Evolutionary conservation across 1,139 yeast species (phyloP).

Genomic region (Petasospora rhodanensis): DNA sequence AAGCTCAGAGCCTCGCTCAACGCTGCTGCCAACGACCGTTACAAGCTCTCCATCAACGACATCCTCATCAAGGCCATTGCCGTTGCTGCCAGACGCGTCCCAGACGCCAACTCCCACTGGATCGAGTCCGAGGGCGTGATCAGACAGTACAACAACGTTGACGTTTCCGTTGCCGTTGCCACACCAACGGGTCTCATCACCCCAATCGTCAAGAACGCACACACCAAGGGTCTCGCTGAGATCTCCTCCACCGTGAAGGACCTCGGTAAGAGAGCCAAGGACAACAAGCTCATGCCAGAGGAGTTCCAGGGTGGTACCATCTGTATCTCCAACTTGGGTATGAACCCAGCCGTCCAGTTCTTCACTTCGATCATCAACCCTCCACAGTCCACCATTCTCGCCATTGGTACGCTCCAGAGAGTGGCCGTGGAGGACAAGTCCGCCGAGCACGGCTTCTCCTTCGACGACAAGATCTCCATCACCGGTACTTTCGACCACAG

Average conservation of each 20-base stretch:
- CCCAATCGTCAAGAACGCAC: conserved; percentile 88
- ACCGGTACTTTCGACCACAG: conserved; percentile 99
- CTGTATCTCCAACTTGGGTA: conserved; percentile 96
- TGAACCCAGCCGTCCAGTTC: conserved; percentile 88
- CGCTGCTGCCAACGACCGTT: conserved; percentile 79
- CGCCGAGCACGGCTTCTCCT: conserved; percentile 85
- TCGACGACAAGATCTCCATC: conserved; percentile 84
- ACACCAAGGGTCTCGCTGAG: conserved; percentile 75
- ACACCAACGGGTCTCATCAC: conserved; percentile 97
- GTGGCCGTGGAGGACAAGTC: conserved; percentile 91
- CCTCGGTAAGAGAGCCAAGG: conserved; percentile 94
- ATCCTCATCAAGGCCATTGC: conserved; percentile 92
- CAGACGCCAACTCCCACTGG: conserved; percentile 94
- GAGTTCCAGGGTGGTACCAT: conserved; percentile 99
- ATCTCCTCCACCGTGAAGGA: conserved; percentile 87
- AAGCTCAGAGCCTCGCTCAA: conserved; percentile 90
- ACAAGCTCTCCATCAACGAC: conserved; percentile 91
- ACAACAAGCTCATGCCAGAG: conserved; percentile 85
- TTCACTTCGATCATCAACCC: conserved; percentile 98
- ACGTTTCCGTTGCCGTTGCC: conserved; percentile 97
- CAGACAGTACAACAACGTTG: conserved; percentile 88
- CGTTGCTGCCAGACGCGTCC: conserved; percentile 83
- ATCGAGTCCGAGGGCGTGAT: conserved; percentile 83
- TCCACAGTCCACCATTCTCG: conserved; percentile 92
- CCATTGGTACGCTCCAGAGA: conserved; percentile 90